These are phyloP conservation scores for Hemerocallis citrina DNA, from an alignment of 106 monocot species.

Conservation along the genomic window DNA sequence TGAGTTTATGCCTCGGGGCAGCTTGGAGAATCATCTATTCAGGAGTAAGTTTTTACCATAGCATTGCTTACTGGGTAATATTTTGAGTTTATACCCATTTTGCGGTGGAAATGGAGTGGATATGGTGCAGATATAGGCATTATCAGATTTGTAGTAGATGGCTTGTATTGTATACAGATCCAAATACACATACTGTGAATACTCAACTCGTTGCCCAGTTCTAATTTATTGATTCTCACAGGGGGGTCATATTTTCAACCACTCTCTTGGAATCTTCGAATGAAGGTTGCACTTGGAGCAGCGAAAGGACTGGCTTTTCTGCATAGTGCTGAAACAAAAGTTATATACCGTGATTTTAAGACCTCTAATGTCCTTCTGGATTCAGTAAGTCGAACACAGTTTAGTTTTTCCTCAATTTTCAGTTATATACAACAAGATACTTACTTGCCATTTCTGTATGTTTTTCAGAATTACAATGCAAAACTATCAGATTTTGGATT, in stretches of 20 bases:
- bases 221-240: too few relatives aligned
- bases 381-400: conserved; percentile 29
- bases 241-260: conserved; percentile 88
- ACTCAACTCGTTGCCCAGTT: too few relatives aligned
- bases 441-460: neutral
- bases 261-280: conserved; percentile 83
- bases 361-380: conserved; percentile 76
- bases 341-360: conserved; percentile 98
- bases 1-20: conserved; percentile 91
- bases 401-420: neutral
- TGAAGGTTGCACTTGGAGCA: conserved; percentile 84
- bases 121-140: too few relatives aligned
- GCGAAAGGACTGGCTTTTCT: conserved; percentile 91
- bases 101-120: too few relatives aligned
- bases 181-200: too few relatives aligned
- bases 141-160: too few relatives aligned
- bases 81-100: too few relatives aligned
- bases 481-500: conserved; percentile 85
- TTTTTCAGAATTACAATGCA: conserved; percentile 47
- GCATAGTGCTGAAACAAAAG: conserved; percentile 47
- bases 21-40: conserved; percentile 95
- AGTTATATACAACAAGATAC: neutral
- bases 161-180: too few relatives aligned
- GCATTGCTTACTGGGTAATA: neutral
- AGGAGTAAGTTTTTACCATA: conserved; percentile 51